Evolutionary conservation across 352 stramenopile genomes (phyloP), one percentile per base, ranked within the genome.

Genomic region (Globisporangium splendens): DNA sequence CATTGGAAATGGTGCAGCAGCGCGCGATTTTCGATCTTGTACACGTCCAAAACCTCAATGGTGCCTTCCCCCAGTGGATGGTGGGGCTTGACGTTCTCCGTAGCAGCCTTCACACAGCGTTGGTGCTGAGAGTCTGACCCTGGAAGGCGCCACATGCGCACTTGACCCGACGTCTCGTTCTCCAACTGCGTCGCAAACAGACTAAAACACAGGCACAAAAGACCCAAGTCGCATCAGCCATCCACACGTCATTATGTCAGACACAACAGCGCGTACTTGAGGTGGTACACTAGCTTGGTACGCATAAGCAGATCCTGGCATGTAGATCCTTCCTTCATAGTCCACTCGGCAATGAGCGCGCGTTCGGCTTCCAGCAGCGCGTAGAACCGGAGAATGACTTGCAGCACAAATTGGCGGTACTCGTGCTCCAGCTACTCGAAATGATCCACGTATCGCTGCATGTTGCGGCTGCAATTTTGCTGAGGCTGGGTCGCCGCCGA

Each of bases 41-140:
- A 95, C 38, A 95, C 85, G 31, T 87, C 76, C 22, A 82, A 55
- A 8, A 95, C 81, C n/a, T 91, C 63, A n/a, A 92, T 39, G 0
- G 35, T 20, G 10, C 33, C 48, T n/a, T 33, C 22, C 6, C 39
- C 24, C n/a, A 35, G 28, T 0, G 15, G 14, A 12, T 48, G 15
- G 15, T 12, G 1, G 38, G 2, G 70, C 57, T 88, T 88, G 10
- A 89, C 61, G 53, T 94, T 94, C 55, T 93, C 79, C 1, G 65
- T 79, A 11, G 85, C 77, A 5, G 83, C 85, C 24, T 86, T 86
- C 7, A 75, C 56, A 44, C 85, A 94, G 5, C 85, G 74, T 31
- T 66, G 57, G 10, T 78, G 62, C 56, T 93, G 85, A 14, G 75
- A 64, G 50, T 93, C 77, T 7, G 63, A 56, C 0, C 64, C 21